These are phyloP conservation scores for Mortierella sp. DNA, from an alignment of 371 early-diverging fungal species.

Conservation along the genomic window DNA sequence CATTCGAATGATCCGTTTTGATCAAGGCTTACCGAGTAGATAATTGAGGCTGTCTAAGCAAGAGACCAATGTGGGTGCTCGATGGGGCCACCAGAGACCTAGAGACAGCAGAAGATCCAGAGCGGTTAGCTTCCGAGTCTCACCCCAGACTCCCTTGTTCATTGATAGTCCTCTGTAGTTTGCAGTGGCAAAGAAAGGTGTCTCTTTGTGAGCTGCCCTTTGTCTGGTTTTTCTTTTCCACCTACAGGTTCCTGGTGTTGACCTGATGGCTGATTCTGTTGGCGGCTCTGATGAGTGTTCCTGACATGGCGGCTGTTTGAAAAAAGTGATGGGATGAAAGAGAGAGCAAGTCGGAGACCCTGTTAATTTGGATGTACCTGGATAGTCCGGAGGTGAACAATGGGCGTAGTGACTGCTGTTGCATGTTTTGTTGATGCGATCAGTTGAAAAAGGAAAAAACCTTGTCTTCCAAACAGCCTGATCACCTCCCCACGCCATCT, in stretches of 20 bases:
- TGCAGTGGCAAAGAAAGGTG: background rate
- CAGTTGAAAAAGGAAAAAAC: conserved; percentile 13
- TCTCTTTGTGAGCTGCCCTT: background rate
- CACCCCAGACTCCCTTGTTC: background rate
- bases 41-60: conserved; percentile 25
- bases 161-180: background rate
- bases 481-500: conserved; percentile 17
- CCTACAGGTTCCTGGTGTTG: conserved; percentile 40
- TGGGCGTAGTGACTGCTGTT: conserved; percentile 25
- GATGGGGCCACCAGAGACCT: conserved; percentile 24
- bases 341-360: background rate
- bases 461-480: conserved; percentile 3
- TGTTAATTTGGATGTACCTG: background rate
- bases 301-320: conserved; percentile 18
- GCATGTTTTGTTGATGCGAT: background rate
- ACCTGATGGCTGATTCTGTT: conserved; percentile 25
- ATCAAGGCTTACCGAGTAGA: conserved; percentile 24
- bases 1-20: background rate
- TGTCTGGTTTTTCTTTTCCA: background rate
- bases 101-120: background rate
- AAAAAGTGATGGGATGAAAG: background rate
- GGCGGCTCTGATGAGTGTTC: conserved; percentile 30
- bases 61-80: conserved; percentile 18
- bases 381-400: background rate
- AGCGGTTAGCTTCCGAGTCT: background rate